Evolutionary conservation across 176 grass and related monocot species (phyloP), one percentile per base, ranked within the genome.

Genomic region (Ensete ventricosum): DNA sequence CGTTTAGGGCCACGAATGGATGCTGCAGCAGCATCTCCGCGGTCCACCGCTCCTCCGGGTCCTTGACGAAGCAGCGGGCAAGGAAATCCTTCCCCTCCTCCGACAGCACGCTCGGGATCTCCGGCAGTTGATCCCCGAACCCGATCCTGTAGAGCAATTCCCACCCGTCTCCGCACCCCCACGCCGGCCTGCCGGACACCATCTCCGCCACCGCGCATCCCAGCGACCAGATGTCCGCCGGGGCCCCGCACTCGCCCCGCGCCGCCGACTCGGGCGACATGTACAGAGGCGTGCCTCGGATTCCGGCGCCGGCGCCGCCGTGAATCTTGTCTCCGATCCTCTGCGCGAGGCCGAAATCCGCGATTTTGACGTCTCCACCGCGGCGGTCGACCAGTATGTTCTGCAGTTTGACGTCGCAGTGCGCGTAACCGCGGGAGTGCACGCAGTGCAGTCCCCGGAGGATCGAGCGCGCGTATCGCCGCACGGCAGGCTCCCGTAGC

Each of bases 21-120:
- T 78, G 76, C 14, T 8, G 51, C 76, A 78, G 52, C 14, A 78
- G 6, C 76, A 78, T 78, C 51, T 67, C 64, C 8, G 63, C 76
- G 8, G 63, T 78, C 76, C 76, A 78, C 9, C 76, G 50, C 2
- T 20, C 12, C 14, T 11, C 50, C 2, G 76, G 63, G 16, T 78
- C 64, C 64, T 20, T 78, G 8, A 49, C 20, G 9, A 78, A 67
- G 62, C 76, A 78, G 22, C 11, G 50, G 3, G 51, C 76, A 78
- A 78, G 9, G 52, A 78, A 78, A 13, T 78, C 76, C 63, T 68
- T 78, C 76, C 76, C 76, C 12, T 69, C 52, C 64, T 13, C 52
- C 14, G 76, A 69, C 23, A 78, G 19, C 75, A 65, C 48, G 9
- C 9, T 14, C 0, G 75, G 60, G 13, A 77, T 53, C 60, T 64